Conservation (phyloP, 2,329 filamentous ascomycete genomes). For the Endoconidiophora polonica region DNA sequence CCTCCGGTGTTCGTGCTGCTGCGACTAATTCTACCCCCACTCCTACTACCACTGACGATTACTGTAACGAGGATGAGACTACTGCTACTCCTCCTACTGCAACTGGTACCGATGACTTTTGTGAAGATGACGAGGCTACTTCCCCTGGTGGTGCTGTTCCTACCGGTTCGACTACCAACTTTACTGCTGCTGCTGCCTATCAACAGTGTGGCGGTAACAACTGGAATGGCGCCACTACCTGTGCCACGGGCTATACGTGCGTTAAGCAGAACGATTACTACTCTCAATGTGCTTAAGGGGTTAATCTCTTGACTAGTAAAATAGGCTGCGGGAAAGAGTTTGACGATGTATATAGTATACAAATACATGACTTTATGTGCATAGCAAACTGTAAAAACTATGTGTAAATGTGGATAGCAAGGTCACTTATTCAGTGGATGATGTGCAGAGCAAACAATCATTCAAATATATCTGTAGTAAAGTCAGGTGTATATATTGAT, state of each 20-base stretch:
- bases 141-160: conserved; percentile 19
- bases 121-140: conserved; percentile 12
- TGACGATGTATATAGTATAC: not conserved
- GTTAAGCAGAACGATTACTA: conserved; percentile 24
- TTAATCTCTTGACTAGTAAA: not conserved
- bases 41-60: no score
- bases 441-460: no score
- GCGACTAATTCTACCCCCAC: not conserved
- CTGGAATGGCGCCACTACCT: conserved; percentile 22
- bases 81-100: not conserved
- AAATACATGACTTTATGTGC: not conserved
- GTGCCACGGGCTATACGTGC: conserved; percentile 22
- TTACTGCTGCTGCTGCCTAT: conserved; percentile 19
- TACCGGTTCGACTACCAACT: conserved; percentile 15
- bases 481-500: no score
- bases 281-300: conserved; percentile 24
- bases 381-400: no score
- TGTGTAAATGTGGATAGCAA: no score
- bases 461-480: no score
- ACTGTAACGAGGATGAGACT: not conserved
- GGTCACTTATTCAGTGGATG: no score
- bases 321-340: not conserved
- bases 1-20: not conserved
- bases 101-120: not conserved
- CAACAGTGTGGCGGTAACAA: conserved; percentile 24